Evolutionary conservation across 116 monocot genomes (phyloP).

Genomic region (Posidonia oceanica): DNA sequence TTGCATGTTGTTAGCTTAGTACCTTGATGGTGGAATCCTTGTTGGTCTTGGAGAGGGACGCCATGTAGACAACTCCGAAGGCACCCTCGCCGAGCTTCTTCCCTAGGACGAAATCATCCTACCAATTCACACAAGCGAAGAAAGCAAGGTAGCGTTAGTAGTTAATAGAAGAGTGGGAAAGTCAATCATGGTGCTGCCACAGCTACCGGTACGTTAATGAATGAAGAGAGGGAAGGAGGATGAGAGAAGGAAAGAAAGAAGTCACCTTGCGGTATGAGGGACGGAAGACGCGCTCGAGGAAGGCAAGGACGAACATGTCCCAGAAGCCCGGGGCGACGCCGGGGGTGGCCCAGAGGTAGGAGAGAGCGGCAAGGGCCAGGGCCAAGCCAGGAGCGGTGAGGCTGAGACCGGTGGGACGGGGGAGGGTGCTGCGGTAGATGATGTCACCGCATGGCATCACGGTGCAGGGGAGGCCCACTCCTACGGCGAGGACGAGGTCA

Average conservation of each 20-base stretch:
- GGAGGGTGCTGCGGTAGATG: conserved; percentile 94
- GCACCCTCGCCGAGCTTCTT: conserved; percentile 96
- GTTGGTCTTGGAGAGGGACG: conserved; percentile 24
- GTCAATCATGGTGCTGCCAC: too few species aligned
- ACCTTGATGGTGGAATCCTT: conserved; percentile 22
- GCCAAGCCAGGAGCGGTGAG: conserved; percentile 70
- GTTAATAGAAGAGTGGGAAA: too few species aligned
- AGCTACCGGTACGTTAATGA: too few species aligned
- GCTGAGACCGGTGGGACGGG: conserved; percentile 49
- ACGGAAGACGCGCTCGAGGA: conserved; percentile 59
- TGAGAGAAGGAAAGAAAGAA: neutral
- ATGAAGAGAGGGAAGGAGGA: neutral
- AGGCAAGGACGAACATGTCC: conserved; percentile 94
- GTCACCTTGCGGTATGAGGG: conserved; percentile 61
- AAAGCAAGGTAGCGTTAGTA: too few species aligned
- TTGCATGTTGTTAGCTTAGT: neutral
- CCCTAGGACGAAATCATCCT: conserved; percentile 76
- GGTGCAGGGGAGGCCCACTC: conserved; percentile 93
- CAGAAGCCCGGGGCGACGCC: conserved; percentile 90
- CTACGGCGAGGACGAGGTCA: conserved; percentile 56
- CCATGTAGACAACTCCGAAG: conserved; percentile 85
- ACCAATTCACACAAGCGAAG: neutral
- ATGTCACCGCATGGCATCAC: conserved; percentile 97
- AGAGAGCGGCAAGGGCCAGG: conserved; percentile 53
- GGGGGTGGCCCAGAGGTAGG: conserved; percentile 96